These are phyloP conservation scores for Echinosophora koreensis DNA, from an alignment of 306 rosid genomes.

Conservation along the genomic window DNA sequence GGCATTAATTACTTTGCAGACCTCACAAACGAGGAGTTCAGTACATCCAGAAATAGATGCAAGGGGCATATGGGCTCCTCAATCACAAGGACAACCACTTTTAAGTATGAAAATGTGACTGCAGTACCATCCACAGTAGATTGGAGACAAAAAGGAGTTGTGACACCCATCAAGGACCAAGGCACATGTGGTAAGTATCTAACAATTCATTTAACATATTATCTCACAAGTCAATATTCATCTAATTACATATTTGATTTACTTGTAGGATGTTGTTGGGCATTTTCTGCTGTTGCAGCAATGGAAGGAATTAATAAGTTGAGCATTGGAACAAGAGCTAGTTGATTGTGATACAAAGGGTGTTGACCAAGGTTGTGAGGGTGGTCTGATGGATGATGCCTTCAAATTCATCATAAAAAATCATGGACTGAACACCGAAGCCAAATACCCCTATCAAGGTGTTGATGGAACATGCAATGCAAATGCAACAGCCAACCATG, in stretches of 20 bases:
- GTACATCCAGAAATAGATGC: conserved; percentile 50
- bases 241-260: not conserved
- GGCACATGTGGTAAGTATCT: conserved; percentile 51
- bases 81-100: conserved; percentile 32
- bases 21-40: conserved; percentile 60
- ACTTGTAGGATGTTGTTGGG: conserved; percentile 60
- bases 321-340: conserved; percentile 53
- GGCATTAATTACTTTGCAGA: conserved; percentile 45
- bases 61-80: conserved; percentile 54
- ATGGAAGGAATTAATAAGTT: conserved; percentile 53
- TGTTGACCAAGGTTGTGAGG: conserved; percentile 56
- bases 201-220: not conserved
- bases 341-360: conserved; percentile 59
- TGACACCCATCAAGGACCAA: conserved; percentile 61
- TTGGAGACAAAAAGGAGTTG: conserved; percentile 58
- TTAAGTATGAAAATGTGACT: conserved; percentile 50
- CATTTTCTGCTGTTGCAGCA: conserved; percentile 61
- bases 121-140: conserved; percentile 47
- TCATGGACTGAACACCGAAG: conserved; percentile 46
- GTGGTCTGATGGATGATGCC: conserved; percentile 58
- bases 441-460: conserved; percentile 51
- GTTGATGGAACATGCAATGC: conserved; percentile 41
- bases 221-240: not conserved
- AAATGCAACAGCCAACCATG: conserved; percentile 11
- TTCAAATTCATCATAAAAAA: conserved; percentile 53